phyloP scores from a whole-genome alignment of 1,284 basidiomycete species.

The Ustilago shanxiensis region DNA sequence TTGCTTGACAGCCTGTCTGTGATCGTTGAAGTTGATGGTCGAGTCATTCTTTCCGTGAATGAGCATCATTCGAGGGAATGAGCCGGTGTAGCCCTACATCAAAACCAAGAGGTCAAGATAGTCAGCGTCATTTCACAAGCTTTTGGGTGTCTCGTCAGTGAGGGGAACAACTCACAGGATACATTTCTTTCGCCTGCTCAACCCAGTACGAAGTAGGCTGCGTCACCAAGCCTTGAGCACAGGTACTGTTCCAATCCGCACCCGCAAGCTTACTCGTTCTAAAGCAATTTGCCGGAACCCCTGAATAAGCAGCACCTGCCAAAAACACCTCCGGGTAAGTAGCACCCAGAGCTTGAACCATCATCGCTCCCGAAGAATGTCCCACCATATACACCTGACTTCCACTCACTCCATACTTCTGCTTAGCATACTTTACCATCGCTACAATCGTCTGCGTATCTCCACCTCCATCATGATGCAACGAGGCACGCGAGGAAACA shows the following conservation, averaged over 20 bases:
- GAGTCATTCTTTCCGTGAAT: slow-evolving; percentile 26
- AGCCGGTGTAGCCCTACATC: slow-evolving; percentile 14
- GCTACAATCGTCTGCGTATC: slow-evolving; percentile 21
- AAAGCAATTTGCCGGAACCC: slow-evolving; percentile 37
- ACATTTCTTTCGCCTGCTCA: slow-evolving; percentile 18
- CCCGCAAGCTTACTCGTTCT: neutral
- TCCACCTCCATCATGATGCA: slow-evolving; percentile 27
- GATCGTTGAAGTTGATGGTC: slow-evolving; percentile 31
- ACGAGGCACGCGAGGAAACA: slow-evolving; percentile 12
- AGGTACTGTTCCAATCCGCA: slow-evolving; percentile 29
- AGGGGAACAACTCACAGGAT: slow-evolving; percentile 10
- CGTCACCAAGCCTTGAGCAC: slow-evolving; percentile 8
- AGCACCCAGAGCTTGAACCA: slow-evolving; percentile 14
- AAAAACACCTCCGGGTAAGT: slow-evolving; percentile 21
- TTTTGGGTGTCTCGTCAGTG: neutral
- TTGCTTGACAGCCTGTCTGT: slow-evolving; percentile 26
- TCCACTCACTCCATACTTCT: slow-evolving; percentile 18
- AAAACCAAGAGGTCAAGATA: no score
- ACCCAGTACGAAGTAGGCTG: slow-evolving; percentile 22
- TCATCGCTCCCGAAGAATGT: slow-evolving; percentile 26
- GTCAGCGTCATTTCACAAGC: neutral
- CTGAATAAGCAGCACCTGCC: slow-evolving; percentile 23
- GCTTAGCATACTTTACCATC: slow-evolving; percentile 30
- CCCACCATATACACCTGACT: slow-evolving; percentile 13
- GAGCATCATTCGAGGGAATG: slow-evolving; percentile 23